phyloP scores from a whole-genome alignment of 2,329 filamentous ascomycete species.

The Talaromyces sp. region DNA sequence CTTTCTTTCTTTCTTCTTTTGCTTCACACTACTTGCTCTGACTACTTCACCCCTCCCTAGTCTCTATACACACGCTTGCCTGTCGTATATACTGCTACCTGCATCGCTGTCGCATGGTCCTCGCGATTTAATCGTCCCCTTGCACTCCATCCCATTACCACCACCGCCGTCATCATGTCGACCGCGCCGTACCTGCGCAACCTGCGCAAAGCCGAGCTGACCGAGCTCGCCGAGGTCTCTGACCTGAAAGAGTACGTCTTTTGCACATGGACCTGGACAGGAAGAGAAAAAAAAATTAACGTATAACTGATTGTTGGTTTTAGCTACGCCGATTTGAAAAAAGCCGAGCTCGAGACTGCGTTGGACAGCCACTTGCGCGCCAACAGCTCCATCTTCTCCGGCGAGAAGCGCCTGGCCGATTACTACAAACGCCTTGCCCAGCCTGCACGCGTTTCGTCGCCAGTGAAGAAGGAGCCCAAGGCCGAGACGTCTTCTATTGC shows the following conservation, averaged over 20 bases:
- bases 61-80: neutral
- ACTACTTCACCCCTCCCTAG: neutral
- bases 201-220: conserved; percentile 77
- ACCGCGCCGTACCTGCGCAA: conserved; percentile 69
- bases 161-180: conserved; percentile 29
- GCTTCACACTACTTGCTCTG: neutral
- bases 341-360: conserved; percentile 70
- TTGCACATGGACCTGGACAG: too few species aligned
- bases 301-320: neutral
- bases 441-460: conserved; percentile 39
- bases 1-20: neutral
- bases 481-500: conserved; percentile 27
- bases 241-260: conserved; percentile 67
- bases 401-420: conserved; percentile 61
- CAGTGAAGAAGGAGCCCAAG: conserved; percentile 45
- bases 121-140: conserved; percentile 37
- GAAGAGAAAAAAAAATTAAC: too few species aligned
- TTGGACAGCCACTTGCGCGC: conserved; percentile 69
- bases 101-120: conserved; percentile 43
- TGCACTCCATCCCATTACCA: conserved; percentile 8
- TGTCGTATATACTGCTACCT: neutral
- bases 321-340: conserved; percentile 68
- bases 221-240: conserved; percentile 66
- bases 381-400: conserved; percentile 62
- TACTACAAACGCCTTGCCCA: conserved; percentile 61